Conservation (phyloP, 2,329 filamentous ascomycete genomes). For the Aspergillus hortae region DNA sequence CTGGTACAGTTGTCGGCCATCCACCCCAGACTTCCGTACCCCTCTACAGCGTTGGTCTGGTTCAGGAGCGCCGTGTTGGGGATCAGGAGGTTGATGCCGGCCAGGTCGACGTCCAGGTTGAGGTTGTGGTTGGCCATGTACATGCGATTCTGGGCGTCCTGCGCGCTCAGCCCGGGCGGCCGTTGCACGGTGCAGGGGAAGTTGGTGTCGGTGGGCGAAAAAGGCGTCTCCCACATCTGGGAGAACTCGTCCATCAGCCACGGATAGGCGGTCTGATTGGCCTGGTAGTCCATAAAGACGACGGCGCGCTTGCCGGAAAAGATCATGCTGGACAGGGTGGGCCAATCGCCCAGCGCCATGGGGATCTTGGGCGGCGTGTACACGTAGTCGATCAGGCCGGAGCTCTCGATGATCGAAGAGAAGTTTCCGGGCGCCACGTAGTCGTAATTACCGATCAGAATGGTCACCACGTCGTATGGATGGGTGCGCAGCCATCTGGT, state of each 20-base stretch:
- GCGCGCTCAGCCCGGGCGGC: slow-evolving; percentile 60
- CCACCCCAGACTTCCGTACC: slow-evolving; percentile 63
- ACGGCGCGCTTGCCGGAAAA: slow-evolving; percentile 66
- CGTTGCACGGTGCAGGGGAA: slow-evolving; percentile 80
- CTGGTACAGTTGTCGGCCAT: slow-evolving; percentile 61
- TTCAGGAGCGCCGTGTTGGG: slow-evolving; percentile 69
- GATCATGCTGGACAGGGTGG: slow-evolving; percentile 75
- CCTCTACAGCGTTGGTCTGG: slow-evolving; percentile 65
- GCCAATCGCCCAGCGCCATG: slow-evolving; percentile 75
- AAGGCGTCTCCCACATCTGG: slow-evolving; percentile 88
- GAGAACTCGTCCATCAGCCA: slow-evolving; percentile 86
- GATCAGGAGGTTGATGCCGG: slow-evolving; percentile 62
- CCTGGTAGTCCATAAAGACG: slow-evolving; percentile 80
- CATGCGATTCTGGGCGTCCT: slow-evolving; percentile 59
- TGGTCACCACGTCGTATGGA: slow-evolving; percentile 83
- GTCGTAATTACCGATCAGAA: slow-evolving; percentile 81
- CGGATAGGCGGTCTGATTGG: slow-evolving; percentile 72
- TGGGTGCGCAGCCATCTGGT: slow-evolving; percentile 69
- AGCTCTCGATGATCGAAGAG: slow-evolving; percentile 63
- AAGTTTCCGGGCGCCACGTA: slow-evolving; percentile 65
- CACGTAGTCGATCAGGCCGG: slow-evolving; percentile 68
- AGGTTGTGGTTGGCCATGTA: slow-evolving; percentile 91
- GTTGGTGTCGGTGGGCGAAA: slow-evolving; percentile 63
- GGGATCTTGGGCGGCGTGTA: slow-evolving; percentile 70
- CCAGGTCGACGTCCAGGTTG: slow-evolving; percentile 70